Conservation (phyloP, 2,329 filamentous ascomycete genomes). For the Ciborinia camelliae region DNA sequence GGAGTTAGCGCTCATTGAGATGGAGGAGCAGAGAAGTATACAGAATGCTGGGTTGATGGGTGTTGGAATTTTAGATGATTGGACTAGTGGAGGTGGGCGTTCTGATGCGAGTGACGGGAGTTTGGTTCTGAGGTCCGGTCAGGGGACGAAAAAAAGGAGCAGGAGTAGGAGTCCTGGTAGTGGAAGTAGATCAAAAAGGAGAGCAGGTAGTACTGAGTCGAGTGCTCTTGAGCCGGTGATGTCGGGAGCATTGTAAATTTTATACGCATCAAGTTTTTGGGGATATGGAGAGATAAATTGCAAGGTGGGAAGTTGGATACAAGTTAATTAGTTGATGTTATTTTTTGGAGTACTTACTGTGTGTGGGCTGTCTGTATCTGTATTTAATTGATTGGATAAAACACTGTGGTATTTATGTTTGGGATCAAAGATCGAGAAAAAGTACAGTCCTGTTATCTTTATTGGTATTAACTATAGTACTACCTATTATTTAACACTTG, state of each 20-base stretch:
- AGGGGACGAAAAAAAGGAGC: background rate
- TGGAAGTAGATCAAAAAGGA: background rate
- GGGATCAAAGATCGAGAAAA: background rate
- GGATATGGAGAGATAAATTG: background rate
- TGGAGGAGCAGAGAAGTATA: background rate
- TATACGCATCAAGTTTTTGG: background rate
- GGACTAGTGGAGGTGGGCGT: too few relatives aligned
- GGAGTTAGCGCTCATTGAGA: background rate
- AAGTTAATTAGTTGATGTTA: background rate
- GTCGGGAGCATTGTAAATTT: slow-evolving; percentile 1
- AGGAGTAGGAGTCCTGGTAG: background rate
- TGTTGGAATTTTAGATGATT: too few relatives aligned
- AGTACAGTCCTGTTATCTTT: background rate
- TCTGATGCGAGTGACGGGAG: background rate
- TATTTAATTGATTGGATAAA: background rate
- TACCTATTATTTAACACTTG: too few relatives aligned
- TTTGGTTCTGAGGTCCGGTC: background rate
- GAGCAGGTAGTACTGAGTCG: background rate
- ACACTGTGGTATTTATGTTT: background rate
- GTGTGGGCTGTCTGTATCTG: background rate
- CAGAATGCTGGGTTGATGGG: background rate
- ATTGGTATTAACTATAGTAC: too few relatives aligned
- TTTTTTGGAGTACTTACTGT: background rate
- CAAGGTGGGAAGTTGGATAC: background rate
- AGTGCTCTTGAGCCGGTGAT: background rate